These are phyloP conservation scores for Arabidopsis arenosa DNA, from an alignment of 345 rosid species.

Conservation along the genomic window DNA sequence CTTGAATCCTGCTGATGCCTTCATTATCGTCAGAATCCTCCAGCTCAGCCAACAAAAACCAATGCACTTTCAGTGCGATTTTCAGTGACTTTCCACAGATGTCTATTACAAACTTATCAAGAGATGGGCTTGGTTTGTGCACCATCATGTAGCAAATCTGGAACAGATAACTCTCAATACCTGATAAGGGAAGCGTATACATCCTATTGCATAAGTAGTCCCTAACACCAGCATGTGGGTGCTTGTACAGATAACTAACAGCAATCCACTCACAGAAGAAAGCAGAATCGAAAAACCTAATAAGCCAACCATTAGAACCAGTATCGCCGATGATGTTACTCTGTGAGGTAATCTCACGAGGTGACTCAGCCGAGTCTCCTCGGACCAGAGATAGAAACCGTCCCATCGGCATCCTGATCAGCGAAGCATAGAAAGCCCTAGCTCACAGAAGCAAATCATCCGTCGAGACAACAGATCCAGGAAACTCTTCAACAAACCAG, in stretches of 20 bases:
- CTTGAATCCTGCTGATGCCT: conserved; percentile 95
- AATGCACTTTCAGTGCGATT: conserved; percentile 94
- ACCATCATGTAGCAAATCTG: conserved; percentile 96
- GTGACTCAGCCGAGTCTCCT: conserved; percentile 75
- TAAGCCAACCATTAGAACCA: conserved; percentile 97
- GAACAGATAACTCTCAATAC: conserved; percentile 91
- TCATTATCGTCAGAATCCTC: conserved; percentile 98
- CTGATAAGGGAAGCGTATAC: conserved; percentile 91
- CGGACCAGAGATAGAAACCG: conserved; percentile 83
- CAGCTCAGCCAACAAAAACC: conserved; percentile 96
- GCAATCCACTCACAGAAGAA: conserved; percentile 99
- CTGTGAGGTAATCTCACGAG: conserved; percentile 87
- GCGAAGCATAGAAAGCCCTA: conserved; percentile 51
- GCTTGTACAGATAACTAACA: conserved; percentile 98
- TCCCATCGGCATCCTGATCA: conserved; percentile 85
- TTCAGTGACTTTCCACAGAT: conserved; percentile 81
- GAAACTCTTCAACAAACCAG: conserved; percentile 14
- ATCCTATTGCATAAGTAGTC: conserved; percentile 98
- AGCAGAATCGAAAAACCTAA: conserved; percentile 95
- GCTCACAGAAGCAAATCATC: conserved; percentile 41
- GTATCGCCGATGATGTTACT: conserved; percentile 70
- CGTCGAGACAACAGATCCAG: conserved; percentile 40
- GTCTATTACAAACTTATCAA: conserved; percentile 97
- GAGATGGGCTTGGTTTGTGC: conserved; percentile 96
- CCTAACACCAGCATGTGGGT: conserved; percentile 89